Evolutionary conservation across 139 green algal species (phyloP).

Genomic region (Micractinium conductrix): DNA sequence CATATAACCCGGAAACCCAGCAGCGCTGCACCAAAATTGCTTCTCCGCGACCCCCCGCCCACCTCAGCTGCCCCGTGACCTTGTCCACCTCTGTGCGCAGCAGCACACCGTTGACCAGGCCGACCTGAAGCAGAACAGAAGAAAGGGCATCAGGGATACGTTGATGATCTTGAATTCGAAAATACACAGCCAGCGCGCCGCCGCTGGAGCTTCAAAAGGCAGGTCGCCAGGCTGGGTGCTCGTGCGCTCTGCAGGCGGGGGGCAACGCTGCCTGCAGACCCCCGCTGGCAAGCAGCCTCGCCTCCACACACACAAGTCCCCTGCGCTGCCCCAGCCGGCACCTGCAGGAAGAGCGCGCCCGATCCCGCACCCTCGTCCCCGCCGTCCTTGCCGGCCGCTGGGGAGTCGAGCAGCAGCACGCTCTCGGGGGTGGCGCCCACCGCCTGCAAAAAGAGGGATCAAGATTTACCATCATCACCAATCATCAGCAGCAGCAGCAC

Average conservation of each 20-base stretch:
- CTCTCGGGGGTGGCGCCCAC: conserved; percentile 70
- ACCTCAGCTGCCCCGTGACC: conserved; percentile 72
- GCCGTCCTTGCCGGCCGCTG: conserved; percentile 39
- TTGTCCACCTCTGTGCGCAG: conserved; percentile 93
- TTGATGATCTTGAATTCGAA: too few species aligned
- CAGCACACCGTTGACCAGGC: conserved; percentile 94
- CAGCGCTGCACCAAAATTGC: too few species aligned
- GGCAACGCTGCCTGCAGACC: background rate
- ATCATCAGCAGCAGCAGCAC: background rate
- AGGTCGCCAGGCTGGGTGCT: too few species aligned
- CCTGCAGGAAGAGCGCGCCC: conserved; percentile 84
- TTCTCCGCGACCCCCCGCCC: background rate
- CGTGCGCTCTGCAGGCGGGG: background rate
- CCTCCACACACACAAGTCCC: too few species aligned
- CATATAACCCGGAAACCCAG: too few species aligned
- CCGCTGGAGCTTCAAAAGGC: background rate
- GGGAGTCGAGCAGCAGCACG: conserved; percentile 80
- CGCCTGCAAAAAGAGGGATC: conserved; percentile 49
- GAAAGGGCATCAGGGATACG: background rate
- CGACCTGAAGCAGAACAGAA: conserved; percentile 64
- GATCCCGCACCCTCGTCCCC: conserved; percentile 51
- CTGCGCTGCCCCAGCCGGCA: background rate
- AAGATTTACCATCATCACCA: background rate
- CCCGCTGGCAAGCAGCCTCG: background rate
- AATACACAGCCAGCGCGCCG: background rate